Conservation (phyloP, 75 land plant species). For the Sequoia sempervirens region DNA sequence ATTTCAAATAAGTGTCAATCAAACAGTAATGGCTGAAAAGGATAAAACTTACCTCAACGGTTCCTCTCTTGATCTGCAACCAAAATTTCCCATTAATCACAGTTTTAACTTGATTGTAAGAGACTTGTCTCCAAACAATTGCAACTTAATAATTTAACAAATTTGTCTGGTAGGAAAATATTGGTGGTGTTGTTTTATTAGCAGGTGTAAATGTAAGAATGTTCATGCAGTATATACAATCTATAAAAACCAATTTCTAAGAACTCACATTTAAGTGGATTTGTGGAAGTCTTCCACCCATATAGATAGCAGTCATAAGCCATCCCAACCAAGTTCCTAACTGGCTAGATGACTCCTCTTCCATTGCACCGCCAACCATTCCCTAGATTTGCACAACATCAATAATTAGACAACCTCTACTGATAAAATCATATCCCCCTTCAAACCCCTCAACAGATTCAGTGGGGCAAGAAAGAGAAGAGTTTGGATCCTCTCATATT, state of each 20-base stretch:
- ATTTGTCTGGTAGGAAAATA: not conserved
- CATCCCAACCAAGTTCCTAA: constrained; percentile 52
- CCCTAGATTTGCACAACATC: not conserved
- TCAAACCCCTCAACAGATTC: too few relatives aligned
- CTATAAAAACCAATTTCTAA: not conserved
- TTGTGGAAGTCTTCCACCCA: constrained; percentile 67
- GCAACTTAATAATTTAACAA: too few relatives aligned
- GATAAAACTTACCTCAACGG: not conserved
- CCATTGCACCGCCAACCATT: constrained; percentile 6
- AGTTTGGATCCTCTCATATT: not conserved
- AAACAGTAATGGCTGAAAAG: not conserved
- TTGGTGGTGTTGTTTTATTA: not conserved
- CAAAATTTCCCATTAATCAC: too few relatives aligned
- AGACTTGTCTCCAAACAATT: not conserved
- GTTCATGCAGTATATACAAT: not conserved
- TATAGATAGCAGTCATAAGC: constrained; percentile 75
- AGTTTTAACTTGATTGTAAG: not conserved
- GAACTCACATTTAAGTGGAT: constrained; percentile 51
- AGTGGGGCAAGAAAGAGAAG: too few relatives aligned
- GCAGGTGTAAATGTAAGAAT: not conserved
- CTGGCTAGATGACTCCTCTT: constrained; percentile 7
- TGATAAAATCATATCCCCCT: not conserved
- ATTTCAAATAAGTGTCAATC: too few relatives aligned
- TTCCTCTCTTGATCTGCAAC: too few relatives aligned
- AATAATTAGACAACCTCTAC: not conserved